phyloP scores from a whole-genome alignment of 441 rosid genomes.

The Croton setiger region DNA sequence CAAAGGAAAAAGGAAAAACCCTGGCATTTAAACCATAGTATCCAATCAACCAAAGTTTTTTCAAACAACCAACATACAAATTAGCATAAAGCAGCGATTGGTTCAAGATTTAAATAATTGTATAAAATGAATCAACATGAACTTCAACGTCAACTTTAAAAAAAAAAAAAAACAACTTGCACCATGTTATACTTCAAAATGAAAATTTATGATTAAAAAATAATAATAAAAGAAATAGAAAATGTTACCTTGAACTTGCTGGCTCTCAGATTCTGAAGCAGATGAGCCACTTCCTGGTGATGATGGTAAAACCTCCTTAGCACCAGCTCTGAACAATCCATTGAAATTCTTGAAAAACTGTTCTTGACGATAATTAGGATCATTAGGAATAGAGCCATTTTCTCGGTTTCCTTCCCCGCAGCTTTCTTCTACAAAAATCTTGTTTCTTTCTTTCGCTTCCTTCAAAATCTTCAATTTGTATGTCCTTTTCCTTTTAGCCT shows the following conservation, averaged over 20 bases:
- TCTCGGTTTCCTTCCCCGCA: slow-evolving; percentile 32
- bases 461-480: slow-evolving; percentile 62
- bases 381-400: slow-evolving; percentile 21
- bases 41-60: neutral
- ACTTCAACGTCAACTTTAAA: no score
- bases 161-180: neutral
- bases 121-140: neutral
- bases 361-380: slow-evolving; percentile 24
- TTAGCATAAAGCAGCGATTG: neutral
- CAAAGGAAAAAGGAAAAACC: neutral
- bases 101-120: neutral
- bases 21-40: neutral
- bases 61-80: neutral
- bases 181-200: neutral
- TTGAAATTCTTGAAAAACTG: slow-evolving; percentile 16
- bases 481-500: slow-evolving; percentile 79
- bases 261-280: slow-evolving; percentile 44
- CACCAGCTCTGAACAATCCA: slow-evolving; percentile 18
- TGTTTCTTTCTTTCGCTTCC: slow-evolving; percentile 29
- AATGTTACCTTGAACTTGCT: slow-evolving; percentile 38
- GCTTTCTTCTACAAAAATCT: slow-evolving; percentile 28
- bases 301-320: slow-evolving; percentile 18
- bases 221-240: neutral
- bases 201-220: neutral
- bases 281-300: slow-evolving; percentile 47